A percentile compares a stretch with the other conserved stretches of the same genome.
phyloP scores from a whole-genome alignment of 2,329 filamentous ascomycete genomes.

The Escovopsis sp. region DNA sequence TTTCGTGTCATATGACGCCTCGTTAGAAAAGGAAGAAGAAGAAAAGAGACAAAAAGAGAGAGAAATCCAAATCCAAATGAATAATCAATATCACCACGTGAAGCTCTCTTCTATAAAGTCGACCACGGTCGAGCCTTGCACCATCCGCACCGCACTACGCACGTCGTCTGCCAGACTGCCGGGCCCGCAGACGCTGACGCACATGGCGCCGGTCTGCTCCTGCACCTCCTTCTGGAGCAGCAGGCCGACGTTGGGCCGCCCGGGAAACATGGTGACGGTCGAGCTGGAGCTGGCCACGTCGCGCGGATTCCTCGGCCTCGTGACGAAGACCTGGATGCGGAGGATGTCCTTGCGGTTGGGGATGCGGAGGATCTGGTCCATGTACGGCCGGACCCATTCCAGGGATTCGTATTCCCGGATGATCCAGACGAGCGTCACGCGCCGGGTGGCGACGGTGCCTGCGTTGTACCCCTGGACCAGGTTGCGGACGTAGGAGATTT shows the following conservation, averaged over 20 bases:
- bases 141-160: slow-evolving; percentile 48
- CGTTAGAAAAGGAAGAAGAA: not conserved
- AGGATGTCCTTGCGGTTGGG: slow-evolving; percentile 70
- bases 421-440: slow-evolving; percentile 79
- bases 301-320: slow-evolving; percentile 68
- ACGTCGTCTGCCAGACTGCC: slow-evolving; percentile 66
- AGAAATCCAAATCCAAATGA: not conserved
- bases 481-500: slow-evolving; percentile 74
- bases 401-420: slow-evolving; percentile 79
- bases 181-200: slow-evolving; percentile 66
- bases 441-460: slow-evolving; percentile 64
- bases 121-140: slow-evolving; percentile 48
- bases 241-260: slow-evolving; percentile 67
- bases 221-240: slow-evolving; percentile 71
- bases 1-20: too few relatives aligned
- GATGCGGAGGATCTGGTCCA: slow-evolving; percentile 60
- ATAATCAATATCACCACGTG: slow-evolving; percentile 33
- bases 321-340: slow-evolving; percentile 80
- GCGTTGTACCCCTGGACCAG: slow-evolving; percentile 54
- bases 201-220: slow-evolving; percentile 76
- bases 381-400: slow-evolving; percentile 87
- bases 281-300: slow-evolving; percentile 63
- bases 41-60: not conserved
- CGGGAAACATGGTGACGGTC: slow-evolving; percentile 84
- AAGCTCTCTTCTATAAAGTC: slow-evolving; percentile 72